Evolutionary conservation across 2,329 filamentous ascomycete genomes (phyloP).

Genomic region (Metarhizium rileyi): DNA sequence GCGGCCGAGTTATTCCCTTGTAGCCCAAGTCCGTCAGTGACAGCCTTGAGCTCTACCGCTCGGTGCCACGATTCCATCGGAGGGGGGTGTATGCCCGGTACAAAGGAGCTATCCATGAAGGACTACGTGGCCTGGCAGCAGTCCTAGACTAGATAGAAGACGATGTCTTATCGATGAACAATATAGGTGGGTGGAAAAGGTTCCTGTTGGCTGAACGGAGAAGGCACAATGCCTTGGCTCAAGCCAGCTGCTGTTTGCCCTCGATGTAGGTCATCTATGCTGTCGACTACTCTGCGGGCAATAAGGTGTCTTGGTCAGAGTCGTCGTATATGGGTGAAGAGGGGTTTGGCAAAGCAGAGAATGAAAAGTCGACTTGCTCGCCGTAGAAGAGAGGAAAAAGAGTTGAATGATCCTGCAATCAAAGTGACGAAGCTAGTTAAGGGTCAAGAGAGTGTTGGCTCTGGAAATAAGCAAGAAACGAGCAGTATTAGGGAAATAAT

Average conservation of each 20-base stretch:
- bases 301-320: not conserved
- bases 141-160: not conserved
- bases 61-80: constrained; percentile 7
- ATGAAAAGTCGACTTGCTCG: not conserved
- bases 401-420: not conserved
- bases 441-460: not conserved
- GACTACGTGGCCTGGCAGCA: not conserved
- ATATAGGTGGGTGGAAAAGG: not conserved
- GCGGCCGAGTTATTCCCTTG: constrained; percentile 33
- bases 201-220: not conserved
- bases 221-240: constrained; percentile 4
- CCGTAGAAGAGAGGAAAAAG: not conserved
- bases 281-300: not conserved
- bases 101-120: constrained; percentile 3
- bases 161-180: not conserved
- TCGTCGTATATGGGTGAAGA: not conserved
- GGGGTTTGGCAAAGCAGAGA: not conserved
- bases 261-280: not conserved
- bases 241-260: constrained; percentile 1
- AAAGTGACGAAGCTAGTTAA: not conserved
- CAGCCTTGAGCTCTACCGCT: constrained; percentile 7
- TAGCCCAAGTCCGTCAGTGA: constrained; percentile 16
- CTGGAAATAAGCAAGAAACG: not conserved
- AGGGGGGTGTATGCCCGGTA: constrained; percentile 4
- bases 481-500: not conserved